Percentiles rank a stretch among this genome's conserved stretches.
Conservation (phyloP, 2,329 filamentous ascomycete species). For the Pseudogymnoascus pannorum region DNA sequence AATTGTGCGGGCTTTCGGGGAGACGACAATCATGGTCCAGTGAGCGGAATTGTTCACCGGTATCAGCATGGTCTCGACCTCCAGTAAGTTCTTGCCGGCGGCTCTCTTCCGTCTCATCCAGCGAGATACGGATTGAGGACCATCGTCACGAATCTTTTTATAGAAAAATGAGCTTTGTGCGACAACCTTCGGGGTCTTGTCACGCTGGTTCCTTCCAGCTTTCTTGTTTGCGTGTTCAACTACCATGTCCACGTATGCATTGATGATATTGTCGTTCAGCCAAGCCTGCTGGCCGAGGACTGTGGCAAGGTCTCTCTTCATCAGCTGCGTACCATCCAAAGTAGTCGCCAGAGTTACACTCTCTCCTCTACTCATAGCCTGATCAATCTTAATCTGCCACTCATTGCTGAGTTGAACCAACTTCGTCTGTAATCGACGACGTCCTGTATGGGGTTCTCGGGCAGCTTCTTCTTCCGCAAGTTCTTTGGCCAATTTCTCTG, state of each 20-base stretch:
- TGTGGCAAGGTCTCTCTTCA: not conserved
- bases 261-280: slow-evolving; percentile 74
- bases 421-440: slow-evolving; percentile 7
- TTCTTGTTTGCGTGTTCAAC: slow-evolving; percentile 51
- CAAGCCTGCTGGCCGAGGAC: slow-evolving; percentile 25
- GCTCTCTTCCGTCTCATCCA: slow-evolving; percentile 53
- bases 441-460: not conserved
- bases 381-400: not conserved
- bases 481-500: not conserved
- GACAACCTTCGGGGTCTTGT: slow-evolving; percentile 52
- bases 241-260: slow-evolving; percentile 55
- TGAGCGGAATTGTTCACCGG: slow-evolving; percentile 59
- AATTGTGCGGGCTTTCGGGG: slow-evolving; percentile 51
- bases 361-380: not conserved
- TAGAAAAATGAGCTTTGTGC: slow-evolving; percentile 62
- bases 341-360: not conserved
- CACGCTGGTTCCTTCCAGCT: slow-evolving; percentile 38
- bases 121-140: slow-evolving; percentile 41
- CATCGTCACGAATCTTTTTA: slow-evolving; percentile 42
- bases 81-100: slow-evolving; percentile 52
- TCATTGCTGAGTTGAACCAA: not conserved
- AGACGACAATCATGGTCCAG: slow-evolving; percentile 66
- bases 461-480: not conserved
- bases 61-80: slow-evolving; percentile 61
- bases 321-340: not conserved